These are phyloP conservation scores for Alternaria hordeiaustralica DNA, from an alignment of 2,329 filamentous ascomycete genomes.

Conservation along the genomic window DNA sequence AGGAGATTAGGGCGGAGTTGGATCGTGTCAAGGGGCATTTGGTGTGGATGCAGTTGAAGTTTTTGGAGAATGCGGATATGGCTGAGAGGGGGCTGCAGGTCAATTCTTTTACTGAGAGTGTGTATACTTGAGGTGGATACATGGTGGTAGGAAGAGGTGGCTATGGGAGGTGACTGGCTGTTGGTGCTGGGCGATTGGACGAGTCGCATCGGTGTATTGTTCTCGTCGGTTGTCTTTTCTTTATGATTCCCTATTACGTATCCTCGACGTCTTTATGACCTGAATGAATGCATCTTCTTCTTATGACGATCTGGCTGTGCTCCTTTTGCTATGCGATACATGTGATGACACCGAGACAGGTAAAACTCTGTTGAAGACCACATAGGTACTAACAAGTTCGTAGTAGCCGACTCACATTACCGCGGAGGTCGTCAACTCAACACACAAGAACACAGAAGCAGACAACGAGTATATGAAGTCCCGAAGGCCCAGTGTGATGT, in stretches of 20 bases:
- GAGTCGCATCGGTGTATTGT: neutral
- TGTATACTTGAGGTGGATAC: slow-evolving; percentile 64
- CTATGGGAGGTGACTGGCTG: neutral
- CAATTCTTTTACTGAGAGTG: slow-evolving; percentile 85
- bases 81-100: slow-evolving; percentile 86
- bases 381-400: rapidly evolving
- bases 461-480: neutral
- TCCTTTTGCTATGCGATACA: too few relatives aligned
- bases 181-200: neutral
- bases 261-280: neutral
- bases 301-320: neutral
- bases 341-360: neutral
- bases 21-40: slow-evolving; percentile 84
- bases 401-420: neutral
- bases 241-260: neutral
- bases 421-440: neutral
- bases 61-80: slow-evolving; percentile 84
- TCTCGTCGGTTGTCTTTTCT: neutral
- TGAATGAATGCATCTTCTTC: neutral
- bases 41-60: slow-evolving; percentile 94
- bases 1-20: slow-evolving; percentile 76
- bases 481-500: neutral
- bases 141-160: neutral
- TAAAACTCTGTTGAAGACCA: rapidly evolving
- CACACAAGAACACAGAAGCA: neutral